These are phyloP conservation scores for Nicotiana otophora DNA, from an alignment of 257 asterid genomes.

Conservation along the genomic window DNA sequence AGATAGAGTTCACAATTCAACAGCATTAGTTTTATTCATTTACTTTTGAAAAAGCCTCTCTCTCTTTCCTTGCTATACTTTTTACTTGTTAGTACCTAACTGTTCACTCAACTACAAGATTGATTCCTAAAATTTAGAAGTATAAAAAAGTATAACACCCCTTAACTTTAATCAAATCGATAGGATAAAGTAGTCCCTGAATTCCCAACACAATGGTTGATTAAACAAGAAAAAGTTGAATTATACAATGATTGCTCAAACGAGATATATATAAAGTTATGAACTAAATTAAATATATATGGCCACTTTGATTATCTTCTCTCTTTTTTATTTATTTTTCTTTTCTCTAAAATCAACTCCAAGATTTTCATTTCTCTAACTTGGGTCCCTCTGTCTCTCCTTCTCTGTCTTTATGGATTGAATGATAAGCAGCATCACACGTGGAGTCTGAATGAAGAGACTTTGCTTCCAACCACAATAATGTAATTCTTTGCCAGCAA, in stretches of 20 bases:
- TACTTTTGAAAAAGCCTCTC: no score
- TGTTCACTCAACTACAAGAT: no score
- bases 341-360: neutral
- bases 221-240: conserved; percentile 15
- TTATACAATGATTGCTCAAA: conserved; percentile 30
- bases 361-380: neutral
- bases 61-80: no score
- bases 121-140: no score
- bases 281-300: neutral
- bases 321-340: neutral
- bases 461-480: conserved; percentile 23
- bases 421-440: conserved; percentile 32
- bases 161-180: conserved; percentile 5
- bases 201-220: conserved; percentile 10
- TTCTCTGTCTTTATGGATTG: conserved; percentile 11
- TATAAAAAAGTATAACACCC: neutral
- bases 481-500: neutral
- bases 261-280: neutral
- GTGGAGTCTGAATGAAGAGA: conserved; percentile 40
- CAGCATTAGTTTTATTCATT: neutral
- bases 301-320: conserved; percentile 19
- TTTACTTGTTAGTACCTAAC: no score
- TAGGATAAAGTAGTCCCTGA: neutral
- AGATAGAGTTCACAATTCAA: no score
- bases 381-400: neutral